Base-by-base conservation (phyloP, 2,329 filamentous ascomycete species). In the Xylariales sp. region DNA sequence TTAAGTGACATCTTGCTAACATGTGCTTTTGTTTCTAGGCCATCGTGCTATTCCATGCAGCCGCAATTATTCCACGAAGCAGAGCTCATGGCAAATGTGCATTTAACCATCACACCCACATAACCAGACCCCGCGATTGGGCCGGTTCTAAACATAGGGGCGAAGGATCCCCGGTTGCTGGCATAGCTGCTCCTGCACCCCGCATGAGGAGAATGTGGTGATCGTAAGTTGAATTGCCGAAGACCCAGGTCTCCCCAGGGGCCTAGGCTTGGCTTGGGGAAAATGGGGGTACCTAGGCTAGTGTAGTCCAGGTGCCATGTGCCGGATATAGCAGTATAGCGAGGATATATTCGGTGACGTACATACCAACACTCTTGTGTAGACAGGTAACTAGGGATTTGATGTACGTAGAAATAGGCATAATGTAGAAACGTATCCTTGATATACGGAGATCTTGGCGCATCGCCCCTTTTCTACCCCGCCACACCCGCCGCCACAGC, bases 41-140 rank as follows among this genome's bases (percentile, higher is more conserved):
- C 52, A 2, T 58, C 18, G 18, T 39, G 48, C 32, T 30, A 36
- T 64, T 12, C 48, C 55, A 59, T 59, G 59, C 41, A 36, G 14
- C 41, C 36, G 39, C 23, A 59, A 64, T 67, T 58, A 41, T 67
- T 64, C 64, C 64, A 55, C 60, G 64, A 64, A 67, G 48, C 60
- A 64, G 54, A 64, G n/a, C 10, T 41, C 32, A 49, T 45, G 34
- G 12, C 5, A 34, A 32, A 30, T 10, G 34, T 23, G 5, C 28
- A 59, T 59, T 62, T 62, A 59, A 41, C 58, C 59, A 57, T 46
- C 34, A 49, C 32, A 49, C 14, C 64, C 53, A 58, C 48, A 62
- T 9, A 5, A 46, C 3, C 3, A 8, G 32, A 23, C 18, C 53
- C 41, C 18, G 54, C 46, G 59, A 67, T 67, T 67, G 64, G 64